These are phyloP conservation scores for Papiliotrema fonsecae DNA, from an alignment of 1,284 basidiomycete species.

Conservation along the genomic window DNA sequence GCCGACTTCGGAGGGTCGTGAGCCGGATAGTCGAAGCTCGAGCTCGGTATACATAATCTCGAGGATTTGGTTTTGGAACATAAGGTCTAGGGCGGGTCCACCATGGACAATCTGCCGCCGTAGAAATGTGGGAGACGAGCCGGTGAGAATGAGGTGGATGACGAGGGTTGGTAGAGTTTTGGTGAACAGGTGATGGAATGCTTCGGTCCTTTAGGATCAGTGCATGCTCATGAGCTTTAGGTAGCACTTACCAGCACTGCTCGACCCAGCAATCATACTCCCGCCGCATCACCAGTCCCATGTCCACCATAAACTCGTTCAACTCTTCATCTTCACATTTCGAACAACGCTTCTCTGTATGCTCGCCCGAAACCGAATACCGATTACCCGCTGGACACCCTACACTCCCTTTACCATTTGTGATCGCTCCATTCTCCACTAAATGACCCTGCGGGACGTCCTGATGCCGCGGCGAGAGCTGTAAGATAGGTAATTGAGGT, in stretches of 20 bases:
- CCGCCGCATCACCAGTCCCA: constrained; percentile 39
- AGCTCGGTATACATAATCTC: constrained; percentile 40
- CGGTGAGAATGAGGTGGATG: constrained; percentile 44
- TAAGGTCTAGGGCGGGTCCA: constrained; percentile 39
- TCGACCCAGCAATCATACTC: constrained; percentile 49
- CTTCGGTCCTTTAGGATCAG: constrained; percentile 41
- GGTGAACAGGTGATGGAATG: constrained; percentile 48
- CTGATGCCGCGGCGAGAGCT: constrained; percentile 36
- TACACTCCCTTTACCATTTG: constrained; percentile 1
- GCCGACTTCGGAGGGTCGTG: constrained; percentile 20
- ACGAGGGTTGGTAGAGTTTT: constrained; percentile 43
- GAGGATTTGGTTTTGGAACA: constrained; percentile 45
- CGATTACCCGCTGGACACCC: constrained; percentile 20
- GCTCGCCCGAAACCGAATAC: constrained; percentile 33
- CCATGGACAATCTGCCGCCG: constrained; percentile 46
- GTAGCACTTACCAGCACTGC: constrained; percentile 43
- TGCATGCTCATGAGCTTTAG: not conserved
- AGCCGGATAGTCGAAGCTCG: constrained; percentile 37
- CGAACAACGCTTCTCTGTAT: constrained; percentile 27
- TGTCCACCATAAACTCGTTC: constrained; percentile 40
- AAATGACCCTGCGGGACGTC: not conserved
- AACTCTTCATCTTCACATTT: constrained; percentile 37
- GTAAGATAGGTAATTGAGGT: constrained; percentile 36
- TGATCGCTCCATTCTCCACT: constrained; percentile 1
- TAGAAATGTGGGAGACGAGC: constrained; percentile 39